phyloP scores from a whole-genome alignment of 148 eudicot genomes.

The Chenopodium album region DNA sequence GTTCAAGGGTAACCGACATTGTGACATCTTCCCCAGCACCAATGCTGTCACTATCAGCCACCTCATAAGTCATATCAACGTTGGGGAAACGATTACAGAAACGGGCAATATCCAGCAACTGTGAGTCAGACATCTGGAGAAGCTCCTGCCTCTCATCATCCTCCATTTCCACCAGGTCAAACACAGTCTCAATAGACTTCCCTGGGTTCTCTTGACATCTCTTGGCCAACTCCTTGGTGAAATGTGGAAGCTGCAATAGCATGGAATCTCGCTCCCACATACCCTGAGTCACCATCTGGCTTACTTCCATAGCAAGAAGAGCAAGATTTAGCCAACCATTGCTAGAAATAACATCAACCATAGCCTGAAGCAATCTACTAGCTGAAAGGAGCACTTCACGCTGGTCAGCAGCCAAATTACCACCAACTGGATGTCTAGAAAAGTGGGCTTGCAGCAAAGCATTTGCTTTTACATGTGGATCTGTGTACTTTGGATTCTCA shows the following conservation, averaged over 20 bases:
- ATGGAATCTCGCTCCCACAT: slow-evolving; percentile 97
- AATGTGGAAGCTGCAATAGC: slow-evolving; percentile 87
- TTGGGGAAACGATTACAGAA: slow-evolving; percentile 81
- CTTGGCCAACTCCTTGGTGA: slow-evolving; percentile 74
- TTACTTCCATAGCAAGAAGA: slow-evolving; percentile 87
- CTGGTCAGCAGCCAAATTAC: slow-evolving; percentile 78
- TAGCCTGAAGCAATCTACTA: slow-evolving; percentile 76
- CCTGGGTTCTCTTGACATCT: slow-evolving; percentile 79
- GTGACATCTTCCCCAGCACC: slow-evolving; percentile 54
- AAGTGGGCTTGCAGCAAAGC: slow-evolving; percentile 88
- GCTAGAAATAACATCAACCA: slow-evolving; percentile 94
- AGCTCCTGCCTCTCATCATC: slow-evolving; percentile 67
- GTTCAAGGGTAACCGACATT: slow-evolving; percentile 58
- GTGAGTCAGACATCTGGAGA: slow-evolving; percentile 61
- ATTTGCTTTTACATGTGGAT: slow-evolving; percentile 91
- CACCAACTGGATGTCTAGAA: slow-evolving; percentile 79
- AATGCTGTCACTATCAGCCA: slow-evolving; percentile 44
- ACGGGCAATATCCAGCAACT: slow-evolving; percentile 71
- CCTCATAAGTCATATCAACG: slow-evolving; percentile 67
- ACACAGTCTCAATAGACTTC: slow-evolving; percentile 67
- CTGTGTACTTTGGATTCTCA: slow-evolving; percentile 74
- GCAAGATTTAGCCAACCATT: slow-evolving; percentile 86
- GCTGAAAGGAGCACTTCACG: slow-evolving; percentile 72
- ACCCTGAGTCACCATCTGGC: slow-evolving; percentile 96
- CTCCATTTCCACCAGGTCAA: slow-evolving; percentile 87